Conservation (phyloP, 352 stramenopile genomes). For the Phytopythium ostracodes region DNA sequence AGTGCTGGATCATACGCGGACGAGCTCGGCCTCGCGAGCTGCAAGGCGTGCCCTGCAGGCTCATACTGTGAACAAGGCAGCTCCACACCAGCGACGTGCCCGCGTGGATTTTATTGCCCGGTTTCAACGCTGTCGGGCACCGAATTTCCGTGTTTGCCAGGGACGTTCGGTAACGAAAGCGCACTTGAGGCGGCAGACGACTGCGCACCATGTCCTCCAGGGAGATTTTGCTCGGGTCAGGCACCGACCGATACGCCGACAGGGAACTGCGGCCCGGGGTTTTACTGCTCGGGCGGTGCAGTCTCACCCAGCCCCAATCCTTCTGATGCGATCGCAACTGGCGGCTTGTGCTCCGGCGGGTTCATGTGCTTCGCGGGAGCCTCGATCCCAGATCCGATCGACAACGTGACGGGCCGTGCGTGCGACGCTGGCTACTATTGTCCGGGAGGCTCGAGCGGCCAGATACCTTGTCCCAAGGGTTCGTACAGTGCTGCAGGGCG, state of each 20-base stretch:
- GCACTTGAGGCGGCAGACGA: constrained; percentile 33
- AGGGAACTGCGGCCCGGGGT: constrained; percentile 54
- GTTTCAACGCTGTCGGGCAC: constrained; percentile 34
- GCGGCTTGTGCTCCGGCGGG: constrained; percentile 46
- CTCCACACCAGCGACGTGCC: constrained; percentile 45
- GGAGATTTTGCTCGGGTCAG: constrained; percentile 75
- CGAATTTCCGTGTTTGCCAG: constrained; percentile 52
- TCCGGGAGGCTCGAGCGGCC: constrained; percentile 40
- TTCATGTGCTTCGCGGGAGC: constrained; percentile 67
- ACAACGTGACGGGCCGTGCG: constrained; percentile 43
- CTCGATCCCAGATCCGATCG: constrained; percentile 38
- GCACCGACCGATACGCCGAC: constrained; percentile 46
- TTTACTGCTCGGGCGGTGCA: constrained; percentile 61
- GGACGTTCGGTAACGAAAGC: constrained; percentile 52
- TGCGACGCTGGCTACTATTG: constrained; percentile 75
- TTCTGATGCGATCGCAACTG: constrained; percentile 27
- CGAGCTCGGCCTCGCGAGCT: constrained; percentile 42
- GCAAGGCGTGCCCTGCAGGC: constrained; percentile 69
- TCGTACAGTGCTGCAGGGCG: constrained; percentile 62
- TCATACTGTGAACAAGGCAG: constrained; percentile 59
- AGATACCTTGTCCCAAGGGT: constrained; percentile 56
- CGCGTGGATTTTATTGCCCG: constrained; percentile 76
- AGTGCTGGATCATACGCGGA: constrained; percentile 61
- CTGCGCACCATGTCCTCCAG: constrained; percentile 55
- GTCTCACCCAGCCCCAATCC: constrained; percentile 22